Conservation (phyloP, 306 rosid genomes). For the Corylus avellana region DNA sequence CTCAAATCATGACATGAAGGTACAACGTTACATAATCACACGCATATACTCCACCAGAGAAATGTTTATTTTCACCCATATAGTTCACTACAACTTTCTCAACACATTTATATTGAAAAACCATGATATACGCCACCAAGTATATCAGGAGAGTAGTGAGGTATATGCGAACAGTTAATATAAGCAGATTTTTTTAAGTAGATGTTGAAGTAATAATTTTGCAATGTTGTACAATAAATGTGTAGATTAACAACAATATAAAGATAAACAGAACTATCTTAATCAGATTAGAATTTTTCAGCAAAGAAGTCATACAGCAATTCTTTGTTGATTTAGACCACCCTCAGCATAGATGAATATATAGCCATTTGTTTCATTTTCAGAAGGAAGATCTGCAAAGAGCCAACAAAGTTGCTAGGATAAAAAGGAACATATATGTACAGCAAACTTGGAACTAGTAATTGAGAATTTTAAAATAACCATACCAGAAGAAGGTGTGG, state of each 20-base stretch:
- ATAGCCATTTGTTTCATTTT: conserved; percentile 84
- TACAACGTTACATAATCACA: background rate
- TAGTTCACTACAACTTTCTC: background rate
- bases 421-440: background rate
- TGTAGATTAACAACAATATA: background rate
- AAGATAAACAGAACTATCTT: conserved; percentile 12
- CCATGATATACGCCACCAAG: background rate
- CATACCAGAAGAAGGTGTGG: background rate
- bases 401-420: conserved; percentile 24
- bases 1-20: background rate
- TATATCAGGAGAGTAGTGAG: background rate
- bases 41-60: background rate
- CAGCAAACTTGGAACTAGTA: background rate
- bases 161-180: conserved; percentile 17
- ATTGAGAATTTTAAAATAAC: background rate
- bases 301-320: conserved; percentile 62
- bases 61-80: background rate
- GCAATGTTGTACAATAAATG: background rate
- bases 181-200: background rate
- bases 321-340: conserved; percentile 96
- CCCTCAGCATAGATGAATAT: conserved; percentile 98
- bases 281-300: conserved; percentile 18
- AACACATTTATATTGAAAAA: conserved; percentile 17
- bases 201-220: background rate
- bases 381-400: conserved; percentile 78